These are phyloP conservation scores for Periconia sp. DNA, from an alignment of 2,329 filamentous ascomycete species.

Conservation along the genomic window DNA sequence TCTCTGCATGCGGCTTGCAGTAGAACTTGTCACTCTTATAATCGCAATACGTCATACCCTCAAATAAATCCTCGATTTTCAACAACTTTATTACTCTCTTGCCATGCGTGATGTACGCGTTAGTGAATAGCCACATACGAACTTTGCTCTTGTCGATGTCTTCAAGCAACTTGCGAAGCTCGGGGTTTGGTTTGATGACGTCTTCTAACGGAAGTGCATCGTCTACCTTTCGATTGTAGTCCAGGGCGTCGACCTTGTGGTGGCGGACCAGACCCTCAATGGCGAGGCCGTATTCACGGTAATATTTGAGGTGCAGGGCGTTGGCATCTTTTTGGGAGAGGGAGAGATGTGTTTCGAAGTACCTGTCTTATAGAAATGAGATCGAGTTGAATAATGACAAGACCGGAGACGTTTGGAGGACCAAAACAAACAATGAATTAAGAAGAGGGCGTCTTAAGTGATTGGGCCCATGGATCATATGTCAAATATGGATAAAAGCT, in stretches of 20 bases:
- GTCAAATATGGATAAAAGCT: conserved; percentile 7
- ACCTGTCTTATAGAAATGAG: conserved; percentile 54
- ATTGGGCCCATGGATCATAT: too few relatives aligned
- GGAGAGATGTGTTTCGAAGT: conserved; percentile 72
- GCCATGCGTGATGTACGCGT: conserved; percentile 90
- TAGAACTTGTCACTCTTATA: conserved; percentile 75
- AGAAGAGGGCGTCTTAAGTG: too few relatives aligned
- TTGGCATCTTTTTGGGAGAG: conserved; percentile 79
- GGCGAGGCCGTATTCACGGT: conserved; percentile 93
- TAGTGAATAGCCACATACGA: conserved; percentile 92
- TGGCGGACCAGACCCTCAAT: conserved; percentile 93
- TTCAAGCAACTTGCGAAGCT: conserved; percentile 76
- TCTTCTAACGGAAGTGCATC: conserved; percentile 88
- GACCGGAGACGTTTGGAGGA: conserved; percentile 62
- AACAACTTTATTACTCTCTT: conserved; percentile 81
- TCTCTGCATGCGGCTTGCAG: conserved; percentile 84
- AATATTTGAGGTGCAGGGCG: conserved; percentile 88
- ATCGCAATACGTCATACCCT: conserved; percentile 94
- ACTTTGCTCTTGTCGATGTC: conserved; percentile 86
- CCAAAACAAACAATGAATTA: too few relatives aligned
- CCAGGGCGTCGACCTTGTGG: conserved; percentile 92
- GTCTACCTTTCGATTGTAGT: conserved; percentile 94
- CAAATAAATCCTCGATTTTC: conserved; percentile 85
- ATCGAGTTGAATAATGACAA: conserved; percentile 45
- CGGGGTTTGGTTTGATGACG: conserved; percentile 79